These are phyloP conservation scores for Trichosanthes truncata DNA, from an alignment of 306 rosid genomes.

Conservation along the genomic window DNA sequence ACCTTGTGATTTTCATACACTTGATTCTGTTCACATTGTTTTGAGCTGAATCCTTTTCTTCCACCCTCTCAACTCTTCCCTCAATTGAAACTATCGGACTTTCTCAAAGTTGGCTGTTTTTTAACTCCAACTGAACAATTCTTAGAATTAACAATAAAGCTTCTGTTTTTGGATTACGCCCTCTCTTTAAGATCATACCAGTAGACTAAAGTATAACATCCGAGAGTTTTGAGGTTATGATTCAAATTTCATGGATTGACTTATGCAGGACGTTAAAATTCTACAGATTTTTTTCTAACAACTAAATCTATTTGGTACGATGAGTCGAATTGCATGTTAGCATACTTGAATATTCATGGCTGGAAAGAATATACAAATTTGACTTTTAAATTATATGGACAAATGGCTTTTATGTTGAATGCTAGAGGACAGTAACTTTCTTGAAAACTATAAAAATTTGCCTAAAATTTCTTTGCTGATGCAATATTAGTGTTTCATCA, in stretches of 20 bases:
- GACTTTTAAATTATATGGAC: neutral
- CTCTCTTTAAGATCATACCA: neutral
- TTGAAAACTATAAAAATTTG: neutral
- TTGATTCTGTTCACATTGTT: neutral
- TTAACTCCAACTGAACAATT: neutral
- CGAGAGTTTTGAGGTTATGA: neutral
- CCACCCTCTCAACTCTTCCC: neutral
- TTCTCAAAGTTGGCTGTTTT: neutral
- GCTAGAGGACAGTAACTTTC: neutral
- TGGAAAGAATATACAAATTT: neutral
- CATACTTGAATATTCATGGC: neutral
- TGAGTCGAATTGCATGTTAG: neutral
- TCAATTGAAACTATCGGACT: neutral
- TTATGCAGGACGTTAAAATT: no score
- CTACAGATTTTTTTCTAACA: neutral
- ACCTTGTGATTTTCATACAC: neutral
- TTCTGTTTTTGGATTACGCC: neutral
- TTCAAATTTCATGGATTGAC: neutral
- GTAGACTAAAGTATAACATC: neutral
- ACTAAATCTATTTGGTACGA: neutral
- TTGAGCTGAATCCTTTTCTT: neutral
- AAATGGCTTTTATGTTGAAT: neutral
- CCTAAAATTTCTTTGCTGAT: neutral
- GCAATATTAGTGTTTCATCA: neutral
- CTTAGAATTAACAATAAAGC: neutral